Evolutionary conservation across 2,329 filamentous ascomycete genomes (phyloP).

Genomic region (Conoideocrella luteorostrata): DNA sequence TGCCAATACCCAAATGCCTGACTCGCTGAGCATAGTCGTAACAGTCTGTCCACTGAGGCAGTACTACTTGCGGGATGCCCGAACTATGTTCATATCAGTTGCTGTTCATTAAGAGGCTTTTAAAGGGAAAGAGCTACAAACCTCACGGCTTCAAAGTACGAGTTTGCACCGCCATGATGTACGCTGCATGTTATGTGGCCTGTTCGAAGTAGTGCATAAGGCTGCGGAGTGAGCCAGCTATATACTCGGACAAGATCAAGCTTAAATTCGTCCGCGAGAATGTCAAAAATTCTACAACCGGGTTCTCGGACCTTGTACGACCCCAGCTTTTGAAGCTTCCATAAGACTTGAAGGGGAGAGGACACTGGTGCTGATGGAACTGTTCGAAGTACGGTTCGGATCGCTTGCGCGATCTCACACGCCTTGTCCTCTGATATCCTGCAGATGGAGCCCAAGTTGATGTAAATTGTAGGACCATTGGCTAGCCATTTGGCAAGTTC

Average conservation of each 20-base stretch:
- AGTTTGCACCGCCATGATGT: conserved; percentile 42
- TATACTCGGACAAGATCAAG: conserved; percentile 28
- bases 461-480: conserved; percentile 35
- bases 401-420: conserved; percentile 29
- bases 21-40: conserved; percentile 40
- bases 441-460: conserved; percentile 40
- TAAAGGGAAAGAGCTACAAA: conserved; percentile 15
- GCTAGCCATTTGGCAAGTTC: conserved; percentile 37
- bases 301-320: conserved; percentile 8
- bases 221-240: conserved; percentile 34
- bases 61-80: conserved; percentile 38
- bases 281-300: conserved; percentile 11
- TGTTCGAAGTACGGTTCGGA: conserved; percentile 28
- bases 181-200: conserved; percentile 33
- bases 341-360: conserved; percentile 24
- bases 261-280: conserved; percentile 21
- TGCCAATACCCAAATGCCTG: conserved; percentile 36
- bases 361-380: conserved; percentile 1
- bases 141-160: conserved; percentile 31
- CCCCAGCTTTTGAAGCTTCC: conserved; percentile 24
- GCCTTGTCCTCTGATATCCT: conserved; percentile 26
- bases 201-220: conserved; percentile 27
- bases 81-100: conserved; percentile 21
- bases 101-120: neutral
- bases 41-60: conserved; percentile 39